A percentile compares a stretch with the other conserved stretches of the same genome.
phyloP scores from a whole-genome alignment of 1,284 basidiomycete genomes.

The Prillingera fragicola region DNA sequence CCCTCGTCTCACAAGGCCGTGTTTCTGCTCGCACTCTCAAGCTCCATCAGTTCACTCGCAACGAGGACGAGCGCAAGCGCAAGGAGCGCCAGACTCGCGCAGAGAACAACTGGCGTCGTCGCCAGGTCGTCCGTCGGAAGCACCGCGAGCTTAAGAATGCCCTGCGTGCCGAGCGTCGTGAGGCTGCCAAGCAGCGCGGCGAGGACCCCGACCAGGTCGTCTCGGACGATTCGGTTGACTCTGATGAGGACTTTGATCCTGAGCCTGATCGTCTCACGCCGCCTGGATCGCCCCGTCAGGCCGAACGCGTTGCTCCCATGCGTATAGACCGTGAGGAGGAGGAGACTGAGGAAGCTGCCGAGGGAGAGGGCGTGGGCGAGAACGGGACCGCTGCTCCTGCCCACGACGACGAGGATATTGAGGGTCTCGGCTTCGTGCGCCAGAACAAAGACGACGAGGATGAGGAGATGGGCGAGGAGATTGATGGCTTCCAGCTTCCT shows the following conservation, averaged over 20 bases:
- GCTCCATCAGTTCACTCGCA: conserved; percentile 31
- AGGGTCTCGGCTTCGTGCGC: conserved; percentile 21
- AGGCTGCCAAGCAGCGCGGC: conserved; percentile 15
- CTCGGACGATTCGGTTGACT: conserved; percentile 34
- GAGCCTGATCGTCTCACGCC: conserved; percentile 39
- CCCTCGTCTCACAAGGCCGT: conserved; percentile 24
- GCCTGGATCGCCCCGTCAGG: conserved; percentile 23
- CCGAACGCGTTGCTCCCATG: conserved; percentile 13
- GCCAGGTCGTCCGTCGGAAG: conserved; percentile 32
- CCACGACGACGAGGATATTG: conserved; percentile 22
- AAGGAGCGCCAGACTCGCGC: conserved; percentile 13
- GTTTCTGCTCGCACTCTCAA: conserved; percentile 30
- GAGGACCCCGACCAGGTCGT: conserved; percentile 24
- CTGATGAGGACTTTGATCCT: conserved; percentile 36
- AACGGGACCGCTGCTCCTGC: conserved; percentile 10
- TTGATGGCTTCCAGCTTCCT: conserved; percentile 14
- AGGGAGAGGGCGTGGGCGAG: conserved; percentile 8
- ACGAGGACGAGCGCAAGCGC: conserved; percentile 53
- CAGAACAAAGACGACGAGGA: conserved; percentile 21
- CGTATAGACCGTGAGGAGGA: conserved; percentile 9
- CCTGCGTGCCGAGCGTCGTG: conserved; percentile 24
- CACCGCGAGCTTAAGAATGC: conserved; percentile 26
- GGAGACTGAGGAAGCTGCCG: not conserved
- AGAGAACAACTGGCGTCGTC: conserved; percentile 23
- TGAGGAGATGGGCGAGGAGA: conserved; percentile 14